These are phyloP conservation scores for Ganoderma meredithae DNA, from an alignment of 1,284 basidiomycete genomes.

Conservation along the genomic window DNA sequence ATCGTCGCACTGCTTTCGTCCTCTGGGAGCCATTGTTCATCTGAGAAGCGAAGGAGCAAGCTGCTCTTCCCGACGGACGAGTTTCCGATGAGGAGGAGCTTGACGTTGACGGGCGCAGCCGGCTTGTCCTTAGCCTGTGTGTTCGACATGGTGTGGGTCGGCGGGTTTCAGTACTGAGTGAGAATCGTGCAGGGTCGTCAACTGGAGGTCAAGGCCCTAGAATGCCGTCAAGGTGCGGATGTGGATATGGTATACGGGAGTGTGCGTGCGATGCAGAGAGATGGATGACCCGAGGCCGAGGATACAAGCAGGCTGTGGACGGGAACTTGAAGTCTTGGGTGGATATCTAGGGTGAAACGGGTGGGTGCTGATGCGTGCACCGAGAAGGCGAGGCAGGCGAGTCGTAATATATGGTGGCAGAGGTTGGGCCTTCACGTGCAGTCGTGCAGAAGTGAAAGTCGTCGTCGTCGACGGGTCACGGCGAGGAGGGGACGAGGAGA, in stretches of 20 bases:
- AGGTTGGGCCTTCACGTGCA: background rate
- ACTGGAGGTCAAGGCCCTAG: background rate
- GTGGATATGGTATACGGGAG: background rate
- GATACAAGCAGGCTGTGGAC: background rate
- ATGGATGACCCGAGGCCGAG: background rate
- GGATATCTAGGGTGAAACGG: background rate
- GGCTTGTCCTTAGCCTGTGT: slow-evolving; percentile 22
- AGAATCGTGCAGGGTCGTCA: background rate
- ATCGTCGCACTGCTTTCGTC: slow-evolving; percentile 97
- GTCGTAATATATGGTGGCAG: background rate
- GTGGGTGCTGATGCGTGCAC: background rate
- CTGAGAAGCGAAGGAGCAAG: slow-evolving; percentile 91
- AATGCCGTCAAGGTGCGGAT: background rate
- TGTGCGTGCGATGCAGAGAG: background rate
- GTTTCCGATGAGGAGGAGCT: slow-evolving; percentile 83
- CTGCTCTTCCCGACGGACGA: slow-evolving; percentile 96
- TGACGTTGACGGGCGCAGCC: slow-evolving; percentile 63
- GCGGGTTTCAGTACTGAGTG: background rate
- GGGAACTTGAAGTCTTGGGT: background rate
- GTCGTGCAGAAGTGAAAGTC: background rate
- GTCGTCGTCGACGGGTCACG: background rate
- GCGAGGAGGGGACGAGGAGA: background rate
- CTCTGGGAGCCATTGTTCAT: slow-evolving; percentile 95
- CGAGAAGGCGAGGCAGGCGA: background rate
- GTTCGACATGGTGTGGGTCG: background rate